Conservation (phyloP, 495 filamentous ascomycete species). For the Apodospora peruviana region DNA sequence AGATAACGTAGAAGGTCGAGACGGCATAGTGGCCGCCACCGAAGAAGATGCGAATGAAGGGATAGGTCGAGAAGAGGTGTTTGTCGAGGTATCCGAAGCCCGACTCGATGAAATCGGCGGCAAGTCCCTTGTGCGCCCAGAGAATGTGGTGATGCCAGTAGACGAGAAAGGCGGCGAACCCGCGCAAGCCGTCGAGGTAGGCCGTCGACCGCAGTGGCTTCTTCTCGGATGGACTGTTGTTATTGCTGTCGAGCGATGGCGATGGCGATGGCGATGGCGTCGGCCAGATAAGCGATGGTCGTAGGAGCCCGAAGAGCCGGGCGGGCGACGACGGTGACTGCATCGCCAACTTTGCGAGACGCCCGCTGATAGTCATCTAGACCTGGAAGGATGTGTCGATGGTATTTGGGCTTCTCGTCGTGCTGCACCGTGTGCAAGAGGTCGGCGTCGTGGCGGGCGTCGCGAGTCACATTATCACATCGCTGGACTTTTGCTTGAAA, state of each 20-base stretch:
- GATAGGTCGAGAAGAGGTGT: slow-evolving; percentile 37
- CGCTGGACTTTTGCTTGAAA: too few relatives aligned
- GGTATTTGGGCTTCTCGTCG: too few relatives aligned
- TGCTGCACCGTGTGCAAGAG: too few relatives aligned
- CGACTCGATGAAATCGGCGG: slow-evolving; percentile 24
- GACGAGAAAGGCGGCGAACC: slow-evolving; percentile 43
- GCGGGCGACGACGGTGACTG: neutral
- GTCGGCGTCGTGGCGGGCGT: too few relatives aligned
- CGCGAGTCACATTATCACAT: too few relatives aligned
- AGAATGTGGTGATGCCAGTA: slow-evolving; percentile 43
- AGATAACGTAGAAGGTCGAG: slow-evolving; percentile 46
- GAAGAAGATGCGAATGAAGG: slow-evolving; percentile 32
- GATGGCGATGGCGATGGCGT: neutral
- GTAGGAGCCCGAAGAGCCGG: slow-evolving; percentile 23
- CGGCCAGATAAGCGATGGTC: neutral
- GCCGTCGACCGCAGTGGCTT: slow-evolving; percentile 30
- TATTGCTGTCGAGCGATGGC: neutral
- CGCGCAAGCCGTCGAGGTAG: slow-evolving; percentile 43
- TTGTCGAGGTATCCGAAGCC: slow-evolving; percentile 26
- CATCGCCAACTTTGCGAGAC: neutral
- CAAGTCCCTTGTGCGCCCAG: slow-evolving; percentile 26
- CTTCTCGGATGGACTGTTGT: slow-evolving; percentile 8
- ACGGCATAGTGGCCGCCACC: slow-evolving; percentile 48
- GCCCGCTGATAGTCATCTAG: neutral
- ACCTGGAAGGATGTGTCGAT: too few relatives aligned